Conservation (phyloP, 495 filamentous ascomycete species). For the Hypoxylon trugodes region DNA sequence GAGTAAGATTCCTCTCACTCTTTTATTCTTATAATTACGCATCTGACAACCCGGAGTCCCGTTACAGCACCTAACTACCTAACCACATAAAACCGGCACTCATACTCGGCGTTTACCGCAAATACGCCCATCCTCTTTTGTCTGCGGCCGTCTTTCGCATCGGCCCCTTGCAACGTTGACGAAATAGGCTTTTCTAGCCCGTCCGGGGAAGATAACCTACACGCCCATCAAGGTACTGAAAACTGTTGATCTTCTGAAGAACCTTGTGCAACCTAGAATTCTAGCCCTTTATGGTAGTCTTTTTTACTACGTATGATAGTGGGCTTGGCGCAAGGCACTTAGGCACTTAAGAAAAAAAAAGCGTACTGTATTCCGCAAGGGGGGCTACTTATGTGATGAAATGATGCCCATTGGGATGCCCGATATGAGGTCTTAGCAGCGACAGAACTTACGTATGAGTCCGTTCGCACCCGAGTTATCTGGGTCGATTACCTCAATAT, state of each 20-base stretch:
- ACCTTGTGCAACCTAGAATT: conserved; percentile 22
- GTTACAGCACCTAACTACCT: no score
- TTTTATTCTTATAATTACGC: no score
- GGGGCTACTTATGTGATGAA: neutral
- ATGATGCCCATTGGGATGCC: conserved; percentile 1
- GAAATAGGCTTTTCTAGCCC: conserved; percentile 38
- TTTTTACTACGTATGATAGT: conserved; percentile 1
- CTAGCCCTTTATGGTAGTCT: conserved; percentile 13
- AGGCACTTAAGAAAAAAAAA: neutral
- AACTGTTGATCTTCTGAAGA: conserved; percentile 19
- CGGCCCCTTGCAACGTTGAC: conserved; percentile 13
- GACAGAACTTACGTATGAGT: conserved; percentile 24
- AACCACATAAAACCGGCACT: conserved; percentile 7
- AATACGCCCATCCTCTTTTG: neutral
- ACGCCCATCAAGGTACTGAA: conserved; percentile 27
- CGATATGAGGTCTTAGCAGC: neutral
- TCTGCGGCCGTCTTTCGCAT: conserved; percentile 6
- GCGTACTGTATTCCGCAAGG: neutral
- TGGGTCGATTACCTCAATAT: conserved; percentile 11
- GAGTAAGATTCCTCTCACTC: no score
- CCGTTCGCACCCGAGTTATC: conserved; percentile 24
- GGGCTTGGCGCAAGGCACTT: neutral
- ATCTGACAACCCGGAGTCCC: no score
- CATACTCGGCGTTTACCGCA: neutral
- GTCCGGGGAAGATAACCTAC: conserved; percentile 34